Percentiles rank a stretch among this genome's conserved stretches.
phyloP scores from a whole-genome alignment of 331 rosid genomes.

The Quercus tomentella region DNA sequence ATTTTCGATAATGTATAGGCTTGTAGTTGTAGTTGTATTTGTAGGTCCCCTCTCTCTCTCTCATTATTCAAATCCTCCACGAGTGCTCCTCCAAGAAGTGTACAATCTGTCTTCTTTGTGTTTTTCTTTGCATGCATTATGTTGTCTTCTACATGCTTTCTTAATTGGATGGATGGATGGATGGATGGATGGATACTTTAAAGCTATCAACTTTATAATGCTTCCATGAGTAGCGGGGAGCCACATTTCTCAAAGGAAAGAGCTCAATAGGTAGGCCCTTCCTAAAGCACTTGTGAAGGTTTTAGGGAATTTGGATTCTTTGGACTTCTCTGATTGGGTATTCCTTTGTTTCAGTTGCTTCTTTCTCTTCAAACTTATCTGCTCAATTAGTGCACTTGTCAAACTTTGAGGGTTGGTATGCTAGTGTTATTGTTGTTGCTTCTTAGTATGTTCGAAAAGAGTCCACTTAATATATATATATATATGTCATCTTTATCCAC shows the following conservation, averaged over 20 bases:
- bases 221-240: conserved; percentile 21
- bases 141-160: conserved; percentile 30
- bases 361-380: conserved; percentile 10
- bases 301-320: not conserved
- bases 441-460: conserved; percentile 7
- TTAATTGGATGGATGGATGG: conserved; percentile 11
- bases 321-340: conserved; percentile 8
- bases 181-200: conserved; percentile 14
- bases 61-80: conserved; percentile 21
- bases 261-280: not conserved
- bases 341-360: not conserved
- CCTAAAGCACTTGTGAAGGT: not conserved
- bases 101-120: conserved; percentile 27
- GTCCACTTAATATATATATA: not conserved
- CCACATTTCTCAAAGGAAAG: not conserved
- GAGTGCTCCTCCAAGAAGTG: conserved; percentile 24
- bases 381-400: not conserved
- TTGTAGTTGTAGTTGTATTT: too few species aligned
- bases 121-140: conserved; percentile 41
- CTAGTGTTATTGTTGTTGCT: conserved; percentile 4
- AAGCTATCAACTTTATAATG: conserved; percentile 16
- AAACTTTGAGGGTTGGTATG: too few species aligned
- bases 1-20: not conserved
- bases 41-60: conserved; percentile 8
- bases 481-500: conserved; percentile 8